These are phyloP conservation scores for Suhomyces canberraensis DNA, from an alignment of 805 yeast species.

Conservation along the genomic window DNA sequence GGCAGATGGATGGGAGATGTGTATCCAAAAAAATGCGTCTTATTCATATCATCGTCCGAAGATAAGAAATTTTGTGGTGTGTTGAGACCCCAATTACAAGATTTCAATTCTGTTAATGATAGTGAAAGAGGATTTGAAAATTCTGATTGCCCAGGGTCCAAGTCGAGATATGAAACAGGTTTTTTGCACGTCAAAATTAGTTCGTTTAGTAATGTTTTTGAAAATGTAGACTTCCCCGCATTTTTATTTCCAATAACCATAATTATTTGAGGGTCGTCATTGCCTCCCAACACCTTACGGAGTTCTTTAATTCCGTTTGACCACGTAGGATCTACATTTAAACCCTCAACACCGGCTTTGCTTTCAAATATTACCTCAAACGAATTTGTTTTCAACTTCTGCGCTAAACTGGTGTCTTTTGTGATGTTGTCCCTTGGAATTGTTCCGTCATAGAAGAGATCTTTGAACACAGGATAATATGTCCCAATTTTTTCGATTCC, in stretches of 20 bases:
- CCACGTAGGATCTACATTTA: slow-evolving; percentile 15
- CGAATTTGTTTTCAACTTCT: slow-evolving; percentile 22
- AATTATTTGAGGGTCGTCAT: slow-evolving; percentile 20
- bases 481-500: slow-evolving; percentile 46
- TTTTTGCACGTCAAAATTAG: slow-evolving; percentile 25
- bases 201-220: slow-evolving; percentile 51
- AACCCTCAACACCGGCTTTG: slow-evolving; percentile 18
- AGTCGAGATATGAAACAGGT: slow-evolving; percentile 55
- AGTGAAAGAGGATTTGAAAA: slow-evolving; percentile 69
- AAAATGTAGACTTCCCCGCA: slow-evolving; percentile 77
- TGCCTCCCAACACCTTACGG: not conserved
- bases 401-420: slow-evolving; percentile 11
- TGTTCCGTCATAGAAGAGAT: slow-evolving; percentile 26
- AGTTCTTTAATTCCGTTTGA: slow-evolving; percentile 6
- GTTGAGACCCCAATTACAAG: slow-evolving; percentile 29
- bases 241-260: slow-evolving; percentile 65
- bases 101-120: slow-evolving; percentile 43
- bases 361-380: slow-evolving; percentile 35
- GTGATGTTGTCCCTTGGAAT: slow-evolving; percentile 1
- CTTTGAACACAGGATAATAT: slow-evolving; percentile 45
- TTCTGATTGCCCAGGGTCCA: slow-evolving; percentile 91
- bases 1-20: slow-evolving; percentile 70
- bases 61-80: slow-evolving; percentile 15
- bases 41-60: slow-evolving; percentile 9
- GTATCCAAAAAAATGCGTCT: slow-evolving; percentile 54